Base-by-base conservation (phyloP, 305 asterid species). In the Rubia peregrina region DNA sequence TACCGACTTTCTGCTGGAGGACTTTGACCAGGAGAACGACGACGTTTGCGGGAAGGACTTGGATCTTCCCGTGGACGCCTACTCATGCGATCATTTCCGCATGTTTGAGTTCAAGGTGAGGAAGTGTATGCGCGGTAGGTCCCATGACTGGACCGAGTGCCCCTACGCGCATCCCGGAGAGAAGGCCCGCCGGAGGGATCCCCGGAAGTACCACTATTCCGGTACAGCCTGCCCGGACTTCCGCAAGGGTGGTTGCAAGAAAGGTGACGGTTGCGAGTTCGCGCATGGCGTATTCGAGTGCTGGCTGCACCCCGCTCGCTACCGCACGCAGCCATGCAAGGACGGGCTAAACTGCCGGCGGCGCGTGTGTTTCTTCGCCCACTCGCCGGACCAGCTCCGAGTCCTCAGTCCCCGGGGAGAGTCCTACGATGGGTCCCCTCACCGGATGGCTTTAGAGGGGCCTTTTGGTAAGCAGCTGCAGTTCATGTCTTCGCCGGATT, bases 351-450 rank as follows among this genome's bases (percentile, higher is more conserved):
- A 26, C 65, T 91, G 96, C 77, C 75, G 61, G 72, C 80, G 97
- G 8, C 77, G 93, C 38, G 93, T 91, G 16, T 91, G 97, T 74
- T 89, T 91, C 80, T 91, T 91, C 75, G 97, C 97, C n/a, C 97
- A 91, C 86, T 77, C 93, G 9, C 81, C 89, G 6, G 96, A 89
- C 9, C 95, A 91, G 81, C 82, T 89, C 33, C 74, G 96, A 14
- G 86, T 89, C 5, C 41, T 87, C 53, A 82, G 91, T 3, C 95
- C 97, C 0, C 85, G 87, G 11, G 76, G 81, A 26, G 91, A 81
- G 11, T 83, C 87, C 8, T 82, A 48, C 17, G 83, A 80, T 11
- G 77, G 79, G 21, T 79, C 83, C 3, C 83, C 83, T 21, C 79
- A 17, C 77, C 73, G 82, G 22, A 69, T 82, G 14, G 79, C 78